Conservation (phyloP, 1,139 yeast genomes). For the Candida anutae region DNA sequence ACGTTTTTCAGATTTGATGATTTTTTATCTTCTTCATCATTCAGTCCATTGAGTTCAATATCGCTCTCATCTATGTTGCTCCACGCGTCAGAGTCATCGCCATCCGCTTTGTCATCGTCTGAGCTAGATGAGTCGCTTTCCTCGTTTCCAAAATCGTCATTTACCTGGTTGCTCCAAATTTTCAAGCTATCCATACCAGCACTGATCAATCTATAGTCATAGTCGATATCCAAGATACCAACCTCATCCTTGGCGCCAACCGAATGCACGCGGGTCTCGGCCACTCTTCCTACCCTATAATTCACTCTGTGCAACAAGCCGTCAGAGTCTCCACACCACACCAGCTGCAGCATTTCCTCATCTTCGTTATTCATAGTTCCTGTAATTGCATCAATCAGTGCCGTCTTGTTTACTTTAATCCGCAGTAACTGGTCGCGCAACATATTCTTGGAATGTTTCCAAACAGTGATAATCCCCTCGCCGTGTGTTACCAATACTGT, state of each 20-base stretch:
- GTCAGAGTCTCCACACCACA: conserved; percentile 83
- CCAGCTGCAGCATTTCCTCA: conserved; percentile 40
- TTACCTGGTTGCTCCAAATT: conserved; percentile 65
- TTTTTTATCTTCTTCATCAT: conserved; percentile 3
- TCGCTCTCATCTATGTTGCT: conserved; percentile 3
- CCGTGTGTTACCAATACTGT: conserved; percentile 73
- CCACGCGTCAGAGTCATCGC: not conserved
- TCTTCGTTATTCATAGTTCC: conserved; percentile 69
- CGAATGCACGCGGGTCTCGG: conserved; percentile 63
- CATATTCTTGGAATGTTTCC: conserved; percentile 67
- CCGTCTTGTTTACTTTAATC: conserved; percentile 59
- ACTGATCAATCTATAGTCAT: conserved; percentile 66
- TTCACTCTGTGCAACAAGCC: conserved; percentile 71
- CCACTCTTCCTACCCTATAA: conserved; percentile 53
- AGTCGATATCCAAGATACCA: conserved; percentile 67
- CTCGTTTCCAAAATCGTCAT: conserved; percentile 4
- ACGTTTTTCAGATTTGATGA: not conserved
- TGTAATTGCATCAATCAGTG: conserved; percentile 70
- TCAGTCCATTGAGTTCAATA: conserved; percentile 2
- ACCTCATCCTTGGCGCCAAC: conserved; percentile 51
- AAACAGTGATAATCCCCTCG: conserved; percentile 85
- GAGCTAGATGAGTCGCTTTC: conserved; percentile 10
- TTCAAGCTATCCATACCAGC: conserved; percentile 78
- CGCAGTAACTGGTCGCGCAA: conserved; percentile 78
- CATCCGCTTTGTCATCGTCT: conserved; percentile 4